phyloP scores from a whole-genome alignment of 106 monocot species.

The Dendrobium huoshanense region DNA sequence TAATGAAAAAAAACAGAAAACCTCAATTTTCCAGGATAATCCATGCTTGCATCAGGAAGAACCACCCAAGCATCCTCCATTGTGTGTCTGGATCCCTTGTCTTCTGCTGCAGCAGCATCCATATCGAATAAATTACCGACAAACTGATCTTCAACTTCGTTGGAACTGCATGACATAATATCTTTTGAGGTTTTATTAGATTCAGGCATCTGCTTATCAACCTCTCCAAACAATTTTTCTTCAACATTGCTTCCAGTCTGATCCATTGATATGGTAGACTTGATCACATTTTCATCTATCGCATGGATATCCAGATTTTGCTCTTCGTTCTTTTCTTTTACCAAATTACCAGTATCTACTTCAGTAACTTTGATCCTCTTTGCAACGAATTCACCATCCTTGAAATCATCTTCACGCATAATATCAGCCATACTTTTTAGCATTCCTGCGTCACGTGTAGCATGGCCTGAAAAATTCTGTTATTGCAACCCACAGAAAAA shows the following conservation, averaged over 20 bases:
- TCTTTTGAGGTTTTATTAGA: conserved; percentile 6
- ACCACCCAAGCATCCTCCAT: conserved; percentile 93
- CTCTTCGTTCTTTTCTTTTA: conserved; percentile 1
- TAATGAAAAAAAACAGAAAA: conserved; percentile 12
- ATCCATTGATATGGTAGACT: conserved; percentile 9
- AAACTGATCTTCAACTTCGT: conserved; percentile 6
- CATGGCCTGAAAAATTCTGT: not conserved
- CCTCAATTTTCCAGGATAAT: conserved; percentile 67
- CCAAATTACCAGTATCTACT: not conserved
- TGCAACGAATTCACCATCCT: conserved; percentile 18
- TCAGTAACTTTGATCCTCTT: conserved; percentile 45
- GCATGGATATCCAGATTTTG: conserved; percentile 5
- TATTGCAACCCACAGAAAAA: conserved; percentile 1
- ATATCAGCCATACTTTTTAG: conserved; percentile 23
- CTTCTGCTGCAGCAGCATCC: conserved; percentile 83
- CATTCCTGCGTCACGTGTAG: not conserved
- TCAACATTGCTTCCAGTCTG: conserved; percentile 10
- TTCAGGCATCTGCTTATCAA: not conserved
- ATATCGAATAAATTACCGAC: conserved; percentile 19
- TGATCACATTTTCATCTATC: not conserved
- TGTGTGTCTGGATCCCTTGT: conserved; percentile 74
- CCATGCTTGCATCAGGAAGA: conserved; percentile 58
- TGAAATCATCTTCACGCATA: conserved; percentile 24
- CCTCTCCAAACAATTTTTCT: not conserved
- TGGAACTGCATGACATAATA: conserved; percentile 6